Base-by-base conservation (phyloP, 345 rosid species). In the Pseudoturritis turrita region DNA sequence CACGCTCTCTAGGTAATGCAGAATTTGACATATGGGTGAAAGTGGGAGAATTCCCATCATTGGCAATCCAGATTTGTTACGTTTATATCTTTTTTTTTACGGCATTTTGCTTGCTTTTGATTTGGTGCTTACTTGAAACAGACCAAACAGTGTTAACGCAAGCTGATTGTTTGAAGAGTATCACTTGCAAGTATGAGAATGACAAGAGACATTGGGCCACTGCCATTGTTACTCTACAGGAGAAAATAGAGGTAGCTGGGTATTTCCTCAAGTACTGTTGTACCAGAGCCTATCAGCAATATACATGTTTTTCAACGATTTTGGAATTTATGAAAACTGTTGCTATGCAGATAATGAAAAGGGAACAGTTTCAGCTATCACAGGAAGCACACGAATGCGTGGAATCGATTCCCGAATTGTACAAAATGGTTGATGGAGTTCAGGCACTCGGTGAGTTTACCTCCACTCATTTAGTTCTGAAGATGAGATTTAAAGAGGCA, bases 361-460 rank as follows among this genome's bases (percentile, higher is more conserved):
- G 79, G 72, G 96, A 91, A 77, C 99, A 94, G 54, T 79, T 82
- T 72, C 86, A 68, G 79, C 91, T 94, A 69, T 84, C 93, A 21
- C 79, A 39, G 10, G 89, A 89, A 71, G 99, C 99, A 71, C 96
- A 88, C 69, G 84, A 85, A 53, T 94, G 97, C 62, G 86, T 78
- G 14, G 90, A 83, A 70, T 86, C 97, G 14, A 85, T 94, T 77
- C 96, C 96, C 0, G 87, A 88, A 21, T 58, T 94, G 80, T 83
- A 78, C 68, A 89, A 83, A 71, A 94, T 94, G 99, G 91, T 89
- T 62, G 78, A 51, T 72, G 97, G 87, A 45, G 96, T 94, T 78
- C 96, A 91, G 76, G 89, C 90, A 76, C 78, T 94, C 50, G 96
- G 99, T 94, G 86, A 63, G 84, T 68, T 51, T 52, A 40, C 55